Evolutionary conservation across 2,329 filamentous ascomycete genomes (phyloP).

Genomic region (Fusarium begoniae): DNA sequence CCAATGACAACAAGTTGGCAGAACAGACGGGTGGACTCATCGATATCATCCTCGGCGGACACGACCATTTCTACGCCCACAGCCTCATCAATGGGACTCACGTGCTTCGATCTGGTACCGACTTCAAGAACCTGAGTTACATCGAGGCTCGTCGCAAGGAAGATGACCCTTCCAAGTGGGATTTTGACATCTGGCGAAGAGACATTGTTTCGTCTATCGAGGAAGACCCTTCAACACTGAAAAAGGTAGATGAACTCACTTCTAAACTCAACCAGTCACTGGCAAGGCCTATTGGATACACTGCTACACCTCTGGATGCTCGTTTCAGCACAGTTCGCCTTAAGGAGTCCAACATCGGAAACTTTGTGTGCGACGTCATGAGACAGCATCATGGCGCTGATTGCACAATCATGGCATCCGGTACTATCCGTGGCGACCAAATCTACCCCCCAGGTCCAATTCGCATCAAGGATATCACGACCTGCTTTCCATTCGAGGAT

Average conservation of each 20-base stretch:
- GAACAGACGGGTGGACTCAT: conserved; percentile 76
- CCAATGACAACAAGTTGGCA: conserved; percentile 88
- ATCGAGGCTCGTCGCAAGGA: conserved; percentile 75
- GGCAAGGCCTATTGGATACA: conserved; percentile 85
- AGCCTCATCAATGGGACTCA: conserved; percentile 81
- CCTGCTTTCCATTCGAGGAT: conserved; percentile 93
- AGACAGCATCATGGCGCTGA: conserved; percentile 82
- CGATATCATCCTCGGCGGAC: conserved; percentile 87
- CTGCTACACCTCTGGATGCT: conserved; percentile 81
- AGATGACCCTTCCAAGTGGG: conserved; percentile 66
- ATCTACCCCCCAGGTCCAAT: conserved; percentile 85
- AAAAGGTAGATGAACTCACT: conserved; percentile 74
- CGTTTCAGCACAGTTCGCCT: conserved; percentile 84
- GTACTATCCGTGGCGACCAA: conserved; percentile 88
- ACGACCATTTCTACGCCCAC: conserved; percentile 90
- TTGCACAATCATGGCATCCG: conserved; percentile 84
- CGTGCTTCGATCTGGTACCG: conserved; percentile 85
- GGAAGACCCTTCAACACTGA: conserved; percentile 67
- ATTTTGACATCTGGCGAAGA: conserved; percentile 79
- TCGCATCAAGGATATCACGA: conserved; percentile 81
- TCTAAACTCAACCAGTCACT: conserved; percentile 78
- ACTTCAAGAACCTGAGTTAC: conserved; percentile 93
- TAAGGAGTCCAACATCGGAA: conserved; percentile 84
- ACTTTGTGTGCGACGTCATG: conserved; percentile 94
- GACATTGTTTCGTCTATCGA: conserved; percentile 77